Percentiles rank a stretch among this genome's conserved stretches.
phyloP scores from a whole-genome alignment of 179 eudicot species.

The Silene noctiflora region DNA sequence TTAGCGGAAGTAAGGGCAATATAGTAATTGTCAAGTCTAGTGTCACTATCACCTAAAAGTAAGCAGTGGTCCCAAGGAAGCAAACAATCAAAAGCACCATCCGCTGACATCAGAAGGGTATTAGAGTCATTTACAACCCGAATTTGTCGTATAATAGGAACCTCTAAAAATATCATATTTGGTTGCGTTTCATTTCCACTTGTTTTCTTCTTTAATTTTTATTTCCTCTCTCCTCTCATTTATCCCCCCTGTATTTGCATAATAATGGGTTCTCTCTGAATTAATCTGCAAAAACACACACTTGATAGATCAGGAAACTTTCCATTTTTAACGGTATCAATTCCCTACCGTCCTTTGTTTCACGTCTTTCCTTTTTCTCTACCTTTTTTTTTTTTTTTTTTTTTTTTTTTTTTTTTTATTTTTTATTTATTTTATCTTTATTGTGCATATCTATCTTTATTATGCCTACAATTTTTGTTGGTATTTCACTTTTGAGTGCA shows the following conservation, averaged over 20 bases:
- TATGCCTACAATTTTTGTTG: not conserved
- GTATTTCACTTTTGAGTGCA: not conserved
- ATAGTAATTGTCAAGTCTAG: not conserved
- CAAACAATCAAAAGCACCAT: conserved; percentile 25
- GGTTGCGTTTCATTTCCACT: conserved; percentile 23
- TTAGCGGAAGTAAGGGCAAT: not conserved
- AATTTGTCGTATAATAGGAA: conserved; percentile 22
- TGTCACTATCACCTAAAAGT: conserved; percentile 33
- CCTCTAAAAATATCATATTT: conserved; percentile 17
- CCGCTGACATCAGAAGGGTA: conserved; percentile 28
- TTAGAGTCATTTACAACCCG: not conserved
- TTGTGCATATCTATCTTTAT: not conserved
- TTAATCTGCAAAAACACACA: not conserved
- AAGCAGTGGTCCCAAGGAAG: conserved; percentile 32
- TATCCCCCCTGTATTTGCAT: not conserved
- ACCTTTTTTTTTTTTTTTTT: not conserved
- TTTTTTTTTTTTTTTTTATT: too few relatives aligned
- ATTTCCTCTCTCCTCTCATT: conserved; percentile 5
- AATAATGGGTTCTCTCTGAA: conserved; percentile 15
- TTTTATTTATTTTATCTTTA: not conserved
- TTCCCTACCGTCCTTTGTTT: not conserved
- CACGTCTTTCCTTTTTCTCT: not conserved
- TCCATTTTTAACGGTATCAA: conserved; percentile 26
- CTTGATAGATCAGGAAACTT: conserved; percentile 26
- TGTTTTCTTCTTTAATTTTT: conserved; percentile 16